These are phyloP conservation scores for Cornus controversa DNA, from an alignment of 148 eudicot species.

Conservation along the genomic window DNA sequence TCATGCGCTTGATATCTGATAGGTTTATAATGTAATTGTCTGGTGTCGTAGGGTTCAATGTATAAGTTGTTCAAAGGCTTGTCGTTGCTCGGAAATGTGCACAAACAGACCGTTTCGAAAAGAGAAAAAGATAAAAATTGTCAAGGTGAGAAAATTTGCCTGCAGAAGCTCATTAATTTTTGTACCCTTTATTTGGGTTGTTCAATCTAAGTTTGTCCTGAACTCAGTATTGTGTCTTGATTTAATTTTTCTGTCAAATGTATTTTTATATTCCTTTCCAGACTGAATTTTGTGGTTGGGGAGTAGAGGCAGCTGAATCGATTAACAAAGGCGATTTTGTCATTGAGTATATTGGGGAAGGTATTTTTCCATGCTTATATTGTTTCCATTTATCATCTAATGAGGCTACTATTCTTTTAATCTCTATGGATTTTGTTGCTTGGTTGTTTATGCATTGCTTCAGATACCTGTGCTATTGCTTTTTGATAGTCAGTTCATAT, in stretches of 20 bases:
- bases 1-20: too few relatives aligned
- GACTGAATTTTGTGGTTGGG: constrained; percentile 95
- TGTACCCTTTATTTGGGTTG: background rate
- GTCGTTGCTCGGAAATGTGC: constrained; percentile 80
- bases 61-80: constrained; percentile 90
- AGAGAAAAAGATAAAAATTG: constrained; percentile 69
- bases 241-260: too few relatives aligned
- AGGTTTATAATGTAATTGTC: background rate
- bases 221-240: background rate
- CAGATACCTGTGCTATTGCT: too few relatives aligned
- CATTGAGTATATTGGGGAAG: constrained; percentile 91
- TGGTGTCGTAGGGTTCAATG: constrained; percentile 68
- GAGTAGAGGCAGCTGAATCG: constrained; percentile 65
- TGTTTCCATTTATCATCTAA: background rate
- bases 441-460: too few relatives aligned
- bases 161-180: background rate
- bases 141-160: constrained; percentile 43
- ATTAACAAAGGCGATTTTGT: constrained; percentile 66
- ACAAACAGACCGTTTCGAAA: constrained; percentile 84
- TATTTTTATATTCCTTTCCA: constrained; percentile 22
- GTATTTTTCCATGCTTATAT: constrained; percentile 30
- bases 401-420: too few relatives aligned
- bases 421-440: too few relatives aligned
- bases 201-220: background rate
- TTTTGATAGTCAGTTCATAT: too few relatives aligned